phyloP scores from a whole-genome alignment of 2,329 filamentous ascomycete species.

The Penicillium sp. region DNA sequence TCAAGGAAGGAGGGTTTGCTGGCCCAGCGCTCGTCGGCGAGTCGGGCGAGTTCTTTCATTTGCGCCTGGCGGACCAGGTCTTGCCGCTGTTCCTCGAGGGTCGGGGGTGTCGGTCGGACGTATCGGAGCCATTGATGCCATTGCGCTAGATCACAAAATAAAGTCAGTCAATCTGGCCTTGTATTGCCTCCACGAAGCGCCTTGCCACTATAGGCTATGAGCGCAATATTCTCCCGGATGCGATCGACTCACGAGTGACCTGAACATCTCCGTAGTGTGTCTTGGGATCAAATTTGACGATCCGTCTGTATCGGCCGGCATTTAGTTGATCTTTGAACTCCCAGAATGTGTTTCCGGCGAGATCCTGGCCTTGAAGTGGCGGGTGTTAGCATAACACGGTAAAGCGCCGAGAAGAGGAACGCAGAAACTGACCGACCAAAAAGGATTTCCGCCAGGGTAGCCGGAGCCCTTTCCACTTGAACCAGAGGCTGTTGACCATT shows the following conservation, averaged over 20 bases:
- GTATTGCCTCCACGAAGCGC: background rate
- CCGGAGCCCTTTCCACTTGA: conserved; percentile 61
- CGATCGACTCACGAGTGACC: conserved; percentile 52
- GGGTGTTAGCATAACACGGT: conserved; percentile 9
- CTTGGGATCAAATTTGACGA: conserved; percentile 55
- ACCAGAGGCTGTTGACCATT: conserved; percentile 56
- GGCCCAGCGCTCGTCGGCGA: conserved; percentile 63
- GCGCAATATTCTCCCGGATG: background rate
- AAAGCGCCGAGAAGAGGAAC: background rate
- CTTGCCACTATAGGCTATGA: background rate
- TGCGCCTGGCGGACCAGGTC: conserved; percentile 58
- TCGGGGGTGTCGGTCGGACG: conserved; percentile 57
- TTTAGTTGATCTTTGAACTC: conserved; percentile 62
- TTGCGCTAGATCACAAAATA: conserved; percentile 50
- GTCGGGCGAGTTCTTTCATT: conserved; percentile 59
- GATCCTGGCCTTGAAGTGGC: conserved; percentile 53
- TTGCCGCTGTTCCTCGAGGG: conserved; percentile 58
- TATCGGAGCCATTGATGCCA: conserved; percentile 70
- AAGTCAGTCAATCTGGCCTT: conserved; percentile 9
- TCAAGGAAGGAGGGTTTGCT: conserved; percentile 60
- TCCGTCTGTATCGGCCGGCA: conserved; percentile 55
- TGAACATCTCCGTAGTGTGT: conserved; percentile 61
- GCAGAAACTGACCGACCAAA: conserved; percentile 51
- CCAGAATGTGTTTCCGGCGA: conserved; percentile 66
- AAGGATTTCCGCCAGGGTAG: conserved; percentile 63